Percentiles rank a stretch among this genome's conserved stretches.
Evolutionary conservation across 1,139 yeast genomes (phyloP).

Genomic region (Tardiomyces digboiensis): DNA sequence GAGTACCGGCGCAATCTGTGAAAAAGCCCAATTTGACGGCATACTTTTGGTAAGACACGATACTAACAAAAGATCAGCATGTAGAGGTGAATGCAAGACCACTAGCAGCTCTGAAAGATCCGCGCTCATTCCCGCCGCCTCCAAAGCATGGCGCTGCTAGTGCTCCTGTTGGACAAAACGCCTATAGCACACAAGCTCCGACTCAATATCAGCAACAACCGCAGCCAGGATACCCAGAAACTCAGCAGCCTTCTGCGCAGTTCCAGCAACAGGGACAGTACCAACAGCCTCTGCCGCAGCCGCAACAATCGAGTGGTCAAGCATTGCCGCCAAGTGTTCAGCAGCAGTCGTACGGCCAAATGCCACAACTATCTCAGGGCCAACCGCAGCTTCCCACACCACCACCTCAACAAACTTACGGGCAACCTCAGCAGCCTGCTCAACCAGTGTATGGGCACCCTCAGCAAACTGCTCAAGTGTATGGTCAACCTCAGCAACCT

Average conservation of each 20-base stretch:
- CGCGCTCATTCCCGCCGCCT: constrained; percentile 43
- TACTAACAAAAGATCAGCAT: background rate
- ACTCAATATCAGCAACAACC: constrained; percentile 11
- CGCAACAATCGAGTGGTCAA: background rate
- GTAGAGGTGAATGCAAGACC: constrained; percentile 23
- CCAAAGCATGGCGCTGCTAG: constrained; percentile 29
- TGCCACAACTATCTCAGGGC: constrained; percentile 6
- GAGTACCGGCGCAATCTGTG: too few relatives aligned
- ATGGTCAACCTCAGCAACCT: constrained; percentile 3
- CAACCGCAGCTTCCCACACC: constrained; percentile 7
- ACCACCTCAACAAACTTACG: constrained; percentile 7
- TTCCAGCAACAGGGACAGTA: constrained; percentile 7
- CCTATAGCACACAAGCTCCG: too few relatives aligned
- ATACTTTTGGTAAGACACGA: too few relatives aligned
- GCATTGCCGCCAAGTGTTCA: constrained; percentile 7
- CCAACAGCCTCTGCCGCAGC: constrained; percentile 5
- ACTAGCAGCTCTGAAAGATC: constrained; percentile 28
- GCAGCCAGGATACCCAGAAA: constrained; percentile 4
- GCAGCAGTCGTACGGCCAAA: constrained; percentile 8
- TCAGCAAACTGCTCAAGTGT: constrained; percentile 6
- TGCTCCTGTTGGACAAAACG: too few relatives aligned
- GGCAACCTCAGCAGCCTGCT: constrained; percentile 8
- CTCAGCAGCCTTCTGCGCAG: constrained; percentile 4
- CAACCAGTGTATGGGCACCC: too few relatives aligned
- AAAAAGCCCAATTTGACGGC: too few relatives aligned